phyloP scores from a whole-genome alignment of 1,139 yeast species.

The Yamadazyma sp. region DNA sequence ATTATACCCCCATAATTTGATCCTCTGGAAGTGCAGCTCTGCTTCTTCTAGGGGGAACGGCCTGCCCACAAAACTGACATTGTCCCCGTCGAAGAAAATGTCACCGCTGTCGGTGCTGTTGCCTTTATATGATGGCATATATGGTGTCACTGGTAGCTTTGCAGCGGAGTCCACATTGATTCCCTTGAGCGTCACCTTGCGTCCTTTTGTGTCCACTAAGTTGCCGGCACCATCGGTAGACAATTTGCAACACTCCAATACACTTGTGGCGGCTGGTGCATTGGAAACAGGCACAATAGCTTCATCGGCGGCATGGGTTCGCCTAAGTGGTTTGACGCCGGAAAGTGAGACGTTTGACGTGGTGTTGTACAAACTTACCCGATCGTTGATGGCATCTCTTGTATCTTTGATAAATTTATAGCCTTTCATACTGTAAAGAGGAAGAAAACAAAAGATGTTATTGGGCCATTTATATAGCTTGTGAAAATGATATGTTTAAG shows the following conservation, averaged over 20 bases:
- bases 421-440: constrained; percentile 17
- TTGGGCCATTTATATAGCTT: constrained; percentile 2
- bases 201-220: constrained; percentile 59
- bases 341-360: constrained; percentile 25
- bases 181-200: constrained; percentile 69
- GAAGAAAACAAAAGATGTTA: neutral
- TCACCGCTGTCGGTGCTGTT: constrained; percentile 43
- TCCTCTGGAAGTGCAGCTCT: constrained; percentile 60
- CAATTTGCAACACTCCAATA: constrained; percentile 34
- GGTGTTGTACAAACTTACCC: constrained; percentile 30
- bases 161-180: constrained; percentile 79
- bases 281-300: constrained; percentile 19
- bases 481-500: constrained; percentile 7
- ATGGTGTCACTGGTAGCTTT: constrained; percentile 66
- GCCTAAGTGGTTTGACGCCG: constrained; percentile 30
- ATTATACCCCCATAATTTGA: constrained; percentile 82
- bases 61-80: constrained; percentile 75
- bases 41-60: constrained; percentile 81
- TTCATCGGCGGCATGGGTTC: constrained; percentile 20
- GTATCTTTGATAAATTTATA: constrained; percentile 23
- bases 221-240: constrained; percentile 47
- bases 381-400: constrained; percentile 31
- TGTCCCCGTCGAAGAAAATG: constrained; percentile 65
- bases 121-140: constrained; percentile 51
- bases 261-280: constrained; percentile 5